Evolutionary conservation across 2,329 filamentous ascomycete genomes (phyloP), one percentile per base, ranked within the genome.

Genomic region (Trichoderma aggressivum): DNA sequence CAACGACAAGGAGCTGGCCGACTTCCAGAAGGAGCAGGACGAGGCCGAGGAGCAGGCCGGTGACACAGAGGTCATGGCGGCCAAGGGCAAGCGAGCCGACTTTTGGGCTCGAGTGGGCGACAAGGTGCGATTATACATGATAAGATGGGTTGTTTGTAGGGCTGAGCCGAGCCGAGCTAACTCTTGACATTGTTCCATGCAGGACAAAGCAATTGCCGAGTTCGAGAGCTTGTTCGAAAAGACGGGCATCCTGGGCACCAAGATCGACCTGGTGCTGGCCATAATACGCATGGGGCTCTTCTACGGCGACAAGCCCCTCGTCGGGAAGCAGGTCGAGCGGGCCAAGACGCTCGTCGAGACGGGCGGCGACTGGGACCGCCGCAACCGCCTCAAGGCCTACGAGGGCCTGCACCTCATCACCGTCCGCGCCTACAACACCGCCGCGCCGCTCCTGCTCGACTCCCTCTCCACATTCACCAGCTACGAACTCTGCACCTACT

Each of bases 321-420:
- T 97, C 62, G 97, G 97, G 89, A 97, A 97, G 87, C 93, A 94
- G 72, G 89, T 98, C 60, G 94, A 97, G 78, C 91, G 95, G 56
- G 94, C 94, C 76, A 94, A 93, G 84, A 88, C 92, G 4, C 87
- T 99, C 64, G 94, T 99, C 39, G 96, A 99, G 80, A 92, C 92
- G 75, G 96, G 96, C 75, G 96, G 96, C 81, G 96, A 99, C 83
- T 99, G 96, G 96, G 96, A 99, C 81, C 92, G 96, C 75, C 92
- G 96, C 81, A 99, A 99, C 86, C 92, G 96, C 73, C 90, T 99
- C 79, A 99, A 99, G 91, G 96, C 96, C 75, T 99, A 99, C 87
- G 94, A 97, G 80, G 96, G 96, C 73, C 87, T 99, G 70, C 92
- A 98, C 80, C 89, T 97, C 71, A 90, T 99, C 75, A 98, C 95